Base-by-base conservation (phyloP, 2,329 filamentous ascomycete genomes). In the Neodidymelliopsis sp. region DNA sequence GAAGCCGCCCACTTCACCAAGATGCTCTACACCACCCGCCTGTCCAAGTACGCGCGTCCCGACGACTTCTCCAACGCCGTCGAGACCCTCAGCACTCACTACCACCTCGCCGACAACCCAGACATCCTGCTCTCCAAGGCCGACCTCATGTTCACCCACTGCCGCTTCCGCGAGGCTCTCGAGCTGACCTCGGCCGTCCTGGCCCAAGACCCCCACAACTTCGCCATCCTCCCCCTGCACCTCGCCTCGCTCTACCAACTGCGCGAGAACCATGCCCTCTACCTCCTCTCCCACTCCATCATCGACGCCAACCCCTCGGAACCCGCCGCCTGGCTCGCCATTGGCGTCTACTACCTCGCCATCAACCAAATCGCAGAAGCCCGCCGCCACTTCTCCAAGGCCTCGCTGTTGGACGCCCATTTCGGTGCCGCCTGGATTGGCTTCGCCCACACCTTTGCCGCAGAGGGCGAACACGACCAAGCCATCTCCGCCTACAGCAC, bases 361-460 rank as follows among this genome's bases (percentile, higher is more conserved):
- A 96, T 92, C 42, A 84, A 86, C 60, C 92, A 91, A 65, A 91
- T 99, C 49, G 89, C 94, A 3, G 94, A 99, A 74, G 92, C 95
- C 8, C 86, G 94, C 9, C 86, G 93, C 28, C 99, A 94, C 78
- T 99, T 99, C 73, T 96, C 90, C 66, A 99, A 99, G 75, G 90
- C 95, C 4, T 96, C 90, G 58, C 89, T 97, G 79, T 93, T 99
- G 87, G 92, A 99, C 67, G 90, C 93, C 6, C 93, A 97, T 75
- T 99, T 96, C 64, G 93, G 93, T 0, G 90, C 94, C 1, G 94
- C 94, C 3, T 99, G 94, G 94, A 97, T 99, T 57, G 94, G 95
- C 1, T 99, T 99, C 68, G 94, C 94, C 1, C 95, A 99, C 72
- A 99, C 94, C 0, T 99, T 99, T 70, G 94, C 94, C 1, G 92